Evolutionary conservation across 306 rosid species (phyloP), one percentile per base, ranked within the genome.

Genomic region (Corylus avellana): DNA sequence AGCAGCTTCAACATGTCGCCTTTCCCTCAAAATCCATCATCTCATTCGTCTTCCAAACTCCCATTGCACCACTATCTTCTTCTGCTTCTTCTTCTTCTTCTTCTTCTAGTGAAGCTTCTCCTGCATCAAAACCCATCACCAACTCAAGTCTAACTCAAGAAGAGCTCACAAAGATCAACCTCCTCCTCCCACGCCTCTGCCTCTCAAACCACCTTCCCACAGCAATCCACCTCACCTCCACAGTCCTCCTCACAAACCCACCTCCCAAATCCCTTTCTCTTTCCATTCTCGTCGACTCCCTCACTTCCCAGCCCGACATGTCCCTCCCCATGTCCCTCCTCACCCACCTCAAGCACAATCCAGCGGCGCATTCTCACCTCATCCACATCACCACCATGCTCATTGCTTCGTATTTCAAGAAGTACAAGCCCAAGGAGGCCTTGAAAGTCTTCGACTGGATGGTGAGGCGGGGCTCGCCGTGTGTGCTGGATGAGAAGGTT

Each of bases 111-210:
- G 81, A 70, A 35, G 22, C 73, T 22, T 16, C 85, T 6, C 56
- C 74, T 12, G 18, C 77, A 39, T 22, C 73, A 32, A n/a, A 75
- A 17, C 22, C 64, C 49, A 18, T 51, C 71, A 13, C 44, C 27
- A 53, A 8, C 3, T 22, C 29, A 20, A 67, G 72, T 62, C 84
- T 90, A 56, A 83, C 90, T 63, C 72, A 77, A 0, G 80, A 79
- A 17, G 85, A 91, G 3, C 77, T 86, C 13, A 82, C 82, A 2
- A 72, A 77, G 39, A 76, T 85, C 75, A 89, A 88, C 83, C 85
- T 85, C 79, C 89, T 87, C 48, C 79, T 91, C 70, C 96, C 96
- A 13, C 91, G 91, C 74, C 96, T 89, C 74, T 87, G 88, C 80
- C 82, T 81, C 82, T 77, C 85, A 10, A 50, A 76, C 87, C 84